Percentiles rank a stretch among this genome's conserved stretches.
phyloP scores from a whole-genome alignment of 768 basidiomycete genomes.

The Boletus vinaceobasis region DNA sequence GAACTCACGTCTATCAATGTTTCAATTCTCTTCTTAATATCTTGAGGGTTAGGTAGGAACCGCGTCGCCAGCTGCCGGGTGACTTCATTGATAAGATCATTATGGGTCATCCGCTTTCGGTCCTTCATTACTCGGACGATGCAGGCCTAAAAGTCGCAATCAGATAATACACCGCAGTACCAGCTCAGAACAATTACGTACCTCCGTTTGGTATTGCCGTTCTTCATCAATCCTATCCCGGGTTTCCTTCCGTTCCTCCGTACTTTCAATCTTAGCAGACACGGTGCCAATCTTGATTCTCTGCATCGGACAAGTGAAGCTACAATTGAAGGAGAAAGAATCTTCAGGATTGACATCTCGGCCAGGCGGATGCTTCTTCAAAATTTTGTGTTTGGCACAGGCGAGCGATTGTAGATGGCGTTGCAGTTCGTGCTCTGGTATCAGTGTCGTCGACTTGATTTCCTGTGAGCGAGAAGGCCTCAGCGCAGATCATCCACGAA shows the following conservation, averaged over 20 bases:
- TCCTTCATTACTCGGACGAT: constrained; percentile 98
- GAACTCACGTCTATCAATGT: constrained; percentile 80
- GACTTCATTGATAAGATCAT: constrained; percentile 86
- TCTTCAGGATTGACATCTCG: constrained; percentile 77
- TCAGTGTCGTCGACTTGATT: constrained; percentile 69
- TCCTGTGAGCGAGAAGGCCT: constrained; percentile 51
- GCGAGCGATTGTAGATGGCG: constrained; percentile 96
- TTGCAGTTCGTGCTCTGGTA: constrained; percentile 75
- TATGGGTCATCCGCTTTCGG: constrained; percentile 84
- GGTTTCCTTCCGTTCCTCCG: constrained; percentile 87
- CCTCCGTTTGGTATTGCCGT: constrained; percentile 85
- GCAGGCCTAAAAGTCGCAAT: constrained; percentile 67
- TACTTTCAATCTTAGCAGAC: constrained; percentile 81
- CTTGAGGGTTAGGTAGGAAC: constrained; percentile 81
- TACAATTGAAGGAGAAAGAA: constrained; percentile 83
- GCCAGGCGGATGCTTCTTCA: constrained; percentile 87
- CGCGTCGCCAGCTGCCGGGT: constrained; percentile 79
- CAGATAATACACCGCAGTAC: not conserved
- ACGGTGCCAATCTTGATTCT: constrained; percentile 93
- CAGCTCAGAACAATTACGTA: constrained; percentile 30
- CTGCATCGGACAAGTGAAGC: constrained; percentile 77
- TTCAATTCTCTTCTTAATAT: constrained; percentile 94
- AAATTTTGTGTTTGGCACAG: constrained; percentile 88
- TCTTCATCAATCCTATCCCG: constrained; percentile 89
- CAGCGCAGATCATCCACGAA: not conserved